Base-by-base conservation (phyloP, 2,329 filamentous ascomycete genomes). In the Ophiostoma quercus region DNA sequence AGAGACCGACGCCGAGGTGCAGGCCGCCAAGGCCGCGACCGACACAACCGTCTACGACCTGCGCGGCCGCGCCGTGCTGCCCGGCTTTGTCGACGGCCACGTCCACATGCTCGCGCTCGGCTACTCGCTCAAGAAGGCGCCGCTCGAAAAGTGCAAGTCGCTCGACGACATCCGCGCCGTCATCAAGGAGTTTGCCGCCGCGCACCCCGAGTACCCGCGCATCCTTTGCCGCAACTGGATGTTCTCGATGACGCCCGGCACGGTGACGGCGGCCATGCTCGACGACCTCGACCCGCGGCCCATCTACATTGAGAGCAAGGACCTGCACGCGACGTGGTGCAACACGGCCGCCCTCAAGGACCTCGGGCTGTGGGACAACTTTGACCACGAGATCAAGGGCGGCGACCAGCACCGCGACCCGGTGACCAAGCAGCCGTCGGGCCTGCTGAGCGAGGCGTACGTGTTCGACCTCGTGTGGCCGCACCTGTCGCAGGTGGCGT, bases 61-160 rank as follows among this genome's bases (percentile, higher is more conserved):
- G 25, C 72, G 73, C 14, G 79, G 80, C 47, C 78, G 74, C 67
- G 79, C 80, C 9, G 78, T 87, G 7, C 76, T 87, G 1, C 84
- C 85, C 0, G 83, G 84, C 6, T 87, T 87, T 74, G 81, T 87
- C 67, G 85, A 87, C 73, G 84, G 83, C 0, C 85, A 87, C 74
- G 84, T 85, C 79, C 85, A 87, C 75, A 79, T 87, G 14, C 79
- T 87, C 60, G 80, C 85, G 66, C 80, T 87, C 34, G 85, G 85
- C 1, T 83, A 85, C 74, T 82, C 84, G 0, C 80, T 87, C 14
- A 79, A 80, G 72, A 86, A 86, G 75, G 78, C 83, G 41, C 78
- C 80, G 54, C 77, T 87, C 2, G 79, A 81, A 60, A 69, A 73
- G 14, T 85, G 84, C 76, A 79, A 79, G 67, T 77, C 79, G 68